Conservation (phyloP, 2,329 filamentous ascomycete species). For the Aspergillus nomiae region DNA sequence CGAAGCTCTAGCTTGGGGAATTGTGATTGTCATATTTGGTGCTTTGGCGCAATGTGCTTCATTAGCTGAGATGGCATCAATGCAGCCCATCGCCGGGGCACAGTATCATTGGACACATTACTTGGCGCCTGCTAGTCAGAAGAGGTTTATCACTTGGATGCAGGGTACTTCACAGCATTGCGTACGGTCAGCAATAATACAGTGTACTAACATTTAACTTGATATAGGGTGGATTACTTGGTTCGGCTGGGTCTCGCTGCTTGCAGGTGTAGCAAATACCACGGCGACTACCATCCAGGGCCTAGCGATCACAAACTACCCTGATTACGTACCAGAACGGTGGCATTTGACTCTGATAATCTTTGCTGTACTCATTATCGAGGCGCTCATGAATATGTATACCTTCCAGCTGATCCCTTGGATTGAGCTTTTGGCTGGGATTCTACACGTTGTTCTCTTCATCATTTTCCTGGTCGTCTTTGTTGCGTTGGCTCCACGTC, state of each 20-base stretch:
- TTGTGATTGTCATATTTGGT: constrained; percentile 27
- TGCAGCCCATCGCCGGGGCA: constrained; percentile 44
- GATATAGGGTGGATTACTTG: constrained; percentile 44
- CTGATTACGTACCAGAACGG: constrained; percentile 32
- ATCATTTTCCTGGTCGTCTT: constrained; percentile 41
- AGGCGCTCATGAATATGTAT: constrained; percentile 8
- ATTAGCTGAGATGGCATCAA: constrained; percentile 44
- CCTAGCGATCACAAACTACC: constrained; percentile 34
- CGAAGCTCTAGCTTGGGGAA: constrained; percentile 28
- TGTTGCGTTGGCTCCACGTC: constrained; percentile 32
- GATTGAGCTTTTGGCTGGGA: constrained; percentile 40
- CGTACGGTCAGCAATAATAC: constrained; percentile 7
- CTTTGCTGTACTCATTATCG: constrained; percentile 34
- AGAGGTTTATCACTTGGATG: constrained; percentile 36
- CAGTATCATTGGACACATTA: constrained; percentile 48
- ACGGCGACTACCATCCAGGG: constrained; percentile 40
- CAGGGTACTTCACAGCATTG: constrained; percentile 25
- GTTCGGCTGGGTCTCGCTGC: constrained; percentile 43
- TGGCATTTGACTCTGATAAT: constrained; percentile 46
- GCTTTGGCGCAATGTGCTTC: constrained; percentile 30
- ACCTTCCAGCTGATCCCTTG: constrained; percentile 42
- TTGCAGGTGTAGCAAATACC: constrained; percentile 37
- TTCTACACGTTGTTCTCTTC: constrained; percentile 22
- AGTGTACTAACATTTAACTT: not conserved
- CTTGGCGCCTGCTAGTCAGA: constrained; percentile 31